Percentiles rank a stretch among this genome's conserved stretches.
These are phyloP conservation scores for Wickerhamomyces rabaulensis DNA, from an alignment of 805 yeast species.

Conservation along the genomic window DNA sequence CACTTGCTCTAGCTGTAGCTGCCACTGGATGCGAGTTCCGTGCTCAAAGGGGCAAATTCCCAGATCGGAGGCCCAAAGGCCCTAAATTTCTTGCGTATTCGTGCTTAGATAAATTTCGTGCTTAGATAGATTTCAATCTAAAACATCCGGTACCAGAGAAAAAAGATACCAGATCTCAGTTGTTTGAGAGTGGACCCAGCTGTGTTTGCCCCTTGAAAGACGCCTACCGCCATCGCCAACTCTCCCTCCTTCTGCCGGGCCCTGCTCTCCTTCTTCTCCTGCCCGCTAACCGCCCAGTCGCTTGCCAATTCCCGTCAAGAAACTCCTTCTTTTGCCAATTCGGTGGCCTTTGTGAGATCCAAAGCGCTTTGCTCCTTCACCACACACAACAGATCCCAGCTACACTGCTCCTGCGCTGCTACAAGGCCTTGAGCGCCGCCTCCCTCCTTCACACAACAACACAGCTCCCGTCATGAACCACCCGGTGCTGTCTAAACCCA, in stretches of 20 bases:
- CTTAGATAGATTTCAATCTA: background rate
- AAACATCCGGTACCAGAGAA: background rate
- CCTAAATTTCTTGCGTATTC: background rate
- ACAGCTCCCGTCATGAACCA: background rate
- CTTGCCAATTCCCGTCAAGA: background rate
- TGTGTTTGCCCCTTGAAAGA: background rate
- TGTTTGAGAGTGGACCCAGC: background rate
- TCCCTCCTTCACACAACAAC: background rate
- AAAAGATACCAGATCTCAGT: background rate
- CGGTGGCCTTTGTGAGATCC: background rate
- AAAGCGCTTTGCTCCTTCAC: background rate
- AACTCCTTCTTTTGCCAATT: background rate
- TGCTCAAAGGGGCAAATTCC: background rate
- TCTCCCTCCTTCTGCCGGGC: background rate
- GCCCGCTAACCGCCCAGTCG: background rate
- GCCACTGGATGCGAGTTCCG: too few relatives aligned
- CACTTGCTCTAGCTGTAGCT: too few relatives aligned
- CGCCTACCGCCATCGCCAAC: background rate
- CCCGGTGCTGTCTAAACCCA: conserved; percentile 4
- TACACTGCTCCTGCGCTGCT: background rate
- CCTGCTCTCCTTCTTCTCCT: background rate
- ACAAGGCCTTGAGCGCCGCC: background rate
- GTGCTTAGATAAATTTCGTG: background rate
- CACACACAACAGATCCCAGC: background rate
- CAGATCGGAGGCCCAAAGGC: background rate